phyloP scores from a whole-genome alignment of 495 filamentous ascomycete species.

The Aspergillus egyptiacus region DNA sequence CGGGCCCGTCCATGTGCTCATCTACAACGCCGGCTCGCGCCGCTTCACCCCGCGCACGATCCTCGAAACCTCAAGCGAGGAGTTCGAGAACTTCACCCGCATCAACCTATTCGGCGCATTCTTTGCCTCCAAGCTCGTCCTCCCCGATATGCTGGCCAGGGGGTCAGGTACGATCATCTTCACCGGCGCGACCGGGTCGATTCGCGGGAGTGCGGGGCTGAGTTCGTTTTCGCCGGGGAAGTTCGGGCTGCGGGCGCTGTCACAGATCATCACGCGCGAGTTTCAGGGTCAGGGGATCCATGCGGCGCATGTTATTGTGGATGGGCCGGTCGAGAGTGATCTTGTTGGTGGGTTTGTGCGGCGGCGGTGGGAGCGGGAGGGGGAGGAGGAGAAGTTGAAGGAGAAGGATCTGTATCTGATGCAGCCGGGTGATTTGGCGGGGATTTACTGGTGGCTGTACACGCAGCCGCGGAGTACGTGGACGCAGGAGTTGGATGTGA shows the following conservation, averaged over 20 bases:
- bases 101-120: slow-evolving; percentile 31
- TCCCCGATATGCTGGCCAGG: slow-evolving; percentile 25
- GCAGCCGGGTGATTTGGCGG: slow-evolving; percentile 24
- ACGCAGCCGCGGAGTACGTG: slow-evolving; percentile 21
- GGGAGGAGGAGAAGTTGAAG: slow-evolving; percentile 20
- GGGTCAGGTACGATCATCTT: slow-evolving; percentile 25
- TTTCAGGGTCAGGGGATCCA: slow-evolving; percentile 26
- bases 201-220: slow-evolving; percentile 22
- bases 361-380: slow-evolving; percentile 31
- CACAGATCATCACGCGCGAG: slow-evolving; percentile 27
- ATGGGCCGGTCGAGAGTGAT: slow-evolving; percentile 36
- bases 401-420: slow-evolving; percentile 24
- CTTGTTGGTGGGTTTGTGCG: slow-evolving; percentile 35
- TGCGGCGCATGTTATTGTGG: slow-evolving; percentile 26
- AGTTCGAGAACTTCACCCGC: slow-evolving; percentile 25
- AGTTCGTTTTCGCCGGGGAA: slow-evolving; percentile 28
- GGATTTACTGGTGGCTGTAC: slow-evolving; percentile 20
- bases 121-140: slow-evolving; percentile 22
- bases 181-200: slow-evolving; percentile 27
- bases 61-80: slow-evolving; percentile 25
- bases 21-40: slow-evolving; percentile 28
- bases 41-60: slow-evolving; percentile 21
- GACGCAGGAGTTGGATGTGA: slow-evolving; percentile 21
- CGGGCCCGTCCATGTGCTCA: slow-evolving; percentile 21
- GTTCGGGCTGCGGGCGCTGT: slow-evolving; percentile 25